phyloP scores from a whole-genome alignment of 345 rosid genomes.

The Lepidium africanum region DNA sequence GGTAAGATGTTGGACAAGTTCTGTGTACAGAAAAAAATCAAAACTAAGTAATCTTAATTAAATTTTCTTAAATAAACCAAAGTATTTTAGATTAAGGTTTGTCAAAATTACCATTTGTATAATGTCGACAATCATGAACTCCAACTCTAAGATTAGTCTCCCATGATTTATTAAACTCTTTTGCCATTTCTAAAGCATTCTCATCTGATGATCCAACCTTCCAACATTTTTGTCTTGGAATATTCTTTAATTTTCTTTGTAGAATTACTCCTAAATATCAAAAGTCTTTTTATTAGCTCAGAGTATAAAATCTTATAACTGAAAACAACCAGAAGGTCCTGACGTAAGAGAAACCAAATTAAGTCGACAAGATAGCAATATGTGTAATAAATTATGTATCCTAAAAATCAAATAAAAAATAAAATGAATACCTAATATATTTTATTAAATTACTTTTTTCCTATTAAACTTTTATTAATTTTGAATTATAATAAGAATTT shows the following conservation, averaged over 20 bases:
- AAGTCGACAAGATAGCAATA: too few relatives aligned
- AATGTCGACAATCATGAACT: conserved; percentile 64
- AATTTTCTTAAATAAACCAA: neutral
- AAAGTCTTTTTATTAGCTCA: neutral
- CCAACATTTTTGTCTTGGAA: conserved; percentile 68
- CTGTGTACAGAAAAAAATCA: conserved; percentile 25
- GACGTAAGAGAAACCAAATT: too few relatives aligned
- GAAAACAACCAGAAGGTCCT: too few relatives aligned
- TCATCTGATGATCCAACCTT: conserved; percentile 48
- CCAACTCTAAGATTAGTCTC: conserved; percentile 59
- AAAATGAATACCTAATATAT: too few relatives aligned
- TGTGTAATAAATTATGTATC: too few relatives aligned
- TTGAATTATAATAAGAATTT: too few relatives aligned
- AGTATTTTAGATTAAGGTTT: neutral
- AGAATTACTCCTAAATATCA: conserved; percentile 42
- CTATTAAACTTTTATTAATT: too few relatives aligned
- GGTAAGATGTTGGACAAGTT: conserved; percentile 67
- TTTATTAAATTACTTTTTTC: too few relatives aligned
- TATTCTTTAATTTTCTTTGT: conserved; percentile 41
- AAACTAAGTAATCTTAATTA: neutral
- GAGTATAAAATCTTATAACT: too few relatives aligned
- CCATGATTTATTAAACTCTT: conserved; percentile 47
- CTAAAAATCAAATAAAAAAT: too few relatives aligned
- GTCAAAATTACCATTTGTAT: conserved; percentile 49
- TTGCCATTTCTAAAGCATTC: conserved; percentile 43